Evolutionary conservation across 1,139 yeast genomes (phyloP), one percentile per base, ranked within the genome.

Genomic region (Chernovozyma sophiae-reginae): DNA sequence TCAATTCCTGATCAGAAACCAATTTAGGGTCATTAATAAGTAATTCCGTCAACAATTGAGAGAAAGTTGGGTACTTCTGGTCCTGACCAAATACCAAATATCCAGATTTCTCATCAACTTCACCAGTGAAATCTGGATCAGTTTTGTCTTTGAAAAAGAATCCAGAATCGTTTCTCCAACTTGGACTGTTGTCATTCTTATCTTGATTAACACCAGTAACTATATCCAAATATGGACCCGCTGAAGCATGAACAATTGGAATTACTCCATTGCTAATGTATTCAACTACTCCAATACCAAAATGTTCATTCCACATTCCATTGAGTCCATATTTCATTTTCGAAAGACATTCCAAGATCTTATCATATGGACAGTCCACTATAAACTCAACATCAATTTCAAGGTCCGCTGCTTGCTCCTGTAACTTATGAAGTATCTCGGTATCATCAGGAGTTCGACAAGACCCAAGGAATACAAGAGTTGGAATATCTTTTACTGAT

Each of bases 221-320:
- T 43, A 94, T 92, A 58, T 94, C 99, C 42, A 82, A 65, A 37
- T 77, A 68, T 11, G 99, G 99, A 0, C 99, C 99, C 0, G 96
- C 68, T 35, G 95, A 84, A 4, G 95, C 95, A 60, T 94, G 98
- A 3, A 80, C 92, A 3, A 94, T 66, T 1, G 98, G 97, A 15
- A 92, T 77, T 16, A 85, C 73, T 0, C 97, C 97, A 37, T 86
- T 77, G 2, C 94, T 82, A 65, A 86, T 71, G 54, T 90, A 90
- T 60, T 94, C 99, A 7, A 92, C 98, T 6, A 92, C 94, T 2
- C 96, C 95, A 53, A 94, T 94, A 15, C 99, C 99, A 56, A 94
- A 94, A 63, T 94, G 99, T 63, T 94, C 99, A 59, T 94, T 92
- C 98, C 98, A 94, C 99, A 94, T 94, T 20, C 96, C 92, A 53